phyloP scores from a whole-genome alignment of 2,329 filamentous ascomycete species.

The Plenodomus lindquistii region DNA sequence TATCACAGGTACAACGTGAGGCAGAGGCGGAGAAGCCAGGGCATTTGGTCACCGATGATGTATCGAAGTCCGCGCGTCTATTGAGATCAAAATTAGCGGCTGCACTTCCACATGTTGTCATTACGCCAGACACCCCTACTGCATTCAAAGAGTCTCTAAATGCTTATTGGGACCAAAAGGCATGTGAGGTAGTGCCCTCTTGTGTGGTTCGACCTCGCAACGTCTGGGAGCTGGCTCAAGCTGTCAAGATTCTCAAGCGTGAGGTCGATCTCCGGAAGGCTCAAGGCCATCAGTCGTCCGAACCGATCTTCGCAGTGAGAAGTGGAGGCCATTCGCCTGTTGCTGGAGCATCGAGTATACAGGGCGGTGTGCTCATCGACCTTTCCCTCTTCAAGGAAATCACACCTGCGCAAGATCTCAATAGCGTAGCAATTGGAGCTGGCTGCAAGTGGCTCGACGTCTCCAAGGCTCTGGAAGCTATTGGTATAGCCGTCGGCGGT shows the following conservation, averaged over 20 bases:
- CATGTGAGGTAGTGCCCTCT: constrained; percentile 35
- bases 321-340: constrained; percentile 49
- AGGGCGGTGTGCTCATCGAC: constrained; percentile 22
- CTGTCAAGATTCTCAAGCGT: constrained; percentile 32
- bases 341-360: constrained; percentile 24
- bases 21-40: constrained; percentile 12
- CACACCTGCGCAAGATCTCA: constrained; percentile 1
- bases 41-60: constrained; percentile 1
- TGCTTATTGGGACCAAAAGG: constrained; percentile 40
- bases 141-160: constrained; percentile 17
- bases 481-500: constrained; percentile 23
- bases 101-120: constrained; percentile 15
- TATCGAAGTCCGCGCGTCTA: constrained; percentile 10
- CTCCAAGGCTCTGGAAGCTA: constrained; percentile 15
- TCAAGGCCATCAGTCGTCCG: neutral
- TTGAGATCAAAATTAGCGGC: constrained; percentile 12
- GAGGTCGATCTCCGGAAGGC: constrained; percentile 30
- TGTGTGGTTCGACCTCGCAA: constrained; percentile 37
- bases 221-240: constrained; percentile 32
- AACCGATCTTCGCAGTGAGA: constrained; percentile 51
- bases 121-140: constrained; percentile 4
- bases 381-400: constrained; percentile 20
- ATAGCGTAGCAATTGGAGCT: constrained; percentile 17
- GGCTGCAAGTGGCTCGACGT: constrained; percentile 26
- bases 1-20: constrained; percentile 12